Evolutionary conservation across 768 basidiomycete species (phyloP), one percentile per base, ranked within the genome.

Genomic region (Termitomyces sp.): DNA sequence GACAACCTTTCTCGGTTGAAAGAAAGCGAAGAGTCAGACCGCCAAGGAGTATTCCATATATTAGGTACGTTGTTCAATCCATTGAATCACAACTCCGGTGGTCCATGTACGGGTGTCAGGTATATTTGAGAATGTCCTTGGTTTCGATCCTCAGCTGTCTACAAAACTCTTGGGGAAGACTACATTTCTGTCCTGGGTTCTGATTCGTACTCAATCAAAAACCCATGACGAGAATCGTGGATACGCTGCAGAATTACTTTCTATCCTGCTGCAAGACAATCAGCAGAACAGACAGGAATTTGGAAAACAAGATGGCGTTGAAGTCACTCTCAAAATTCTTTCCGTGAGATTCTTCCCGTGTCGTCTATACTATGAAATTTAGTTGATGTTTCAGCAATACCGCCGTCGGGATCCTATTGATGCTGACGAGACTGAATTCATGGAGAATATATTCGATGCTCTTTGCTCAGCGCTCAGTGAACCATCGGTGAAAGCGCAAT

Each of bases 371-470:
- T 43, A 16, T 32, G 16, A 6, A 21, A 34, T 5, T 10, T 0
- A 30, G 11, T 30, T 14, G n/a, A 17, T 25, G 5, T 28, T 54
- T 21, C 61, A 97, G 94, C 88, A 89, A 84, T 98, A 88, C 68
- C 87, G 95, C 41, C 80, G 82, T 66, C 80, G 84, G 55, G 91
- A 98, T 66, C 96, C 96, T 14, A 74, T 75, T 0, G 87, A 94
- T 61, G 79, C 87, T 8, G 97, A 98, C 59, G 97, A 99, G 72
- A 78, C 84, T 5, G 97, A 99, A 69, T 98, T 94, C 71, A 95
- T 98, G 94, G 97, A 98, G 68, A 98, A 99, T 69, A 65, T 93
- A 3, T 98, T 98, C 66, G 91, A 98, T 67, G 71, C 86, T 0
- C 71, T 99, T 23, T 98, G 97, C 67, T 95, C 94, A 0, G 80